Conservation (phyloP, 805 yeast species). For the Lachancea dasiensis region DNA sequence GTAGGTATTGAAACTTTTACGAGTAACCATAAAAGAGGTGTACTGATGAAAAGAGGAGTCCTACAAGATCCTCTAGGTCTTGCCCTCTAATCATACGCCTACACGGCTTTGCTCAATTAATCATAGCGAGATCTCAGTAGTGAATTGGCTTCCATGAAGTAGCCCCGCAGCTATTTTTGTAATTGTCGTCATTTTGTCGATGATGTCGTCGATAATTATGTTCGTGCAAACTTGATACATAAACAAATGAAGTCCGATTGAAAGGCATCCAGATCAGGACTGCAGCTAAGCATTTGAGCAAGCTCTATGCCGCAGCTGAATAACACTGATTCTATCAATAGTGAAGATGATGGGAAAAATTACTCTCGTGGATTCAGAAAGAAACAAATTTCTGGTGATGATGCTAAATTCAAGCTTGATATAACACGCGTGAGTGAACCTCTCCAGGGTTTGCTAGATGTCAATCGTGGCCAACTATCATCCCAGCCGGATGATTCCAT, state of each 20-base stretch:
- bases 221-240: too few relatives aligned
- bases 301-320: neutral
- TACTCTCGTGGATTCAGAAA: neutral
- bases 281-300: too few relatives aligned
- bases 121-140: too few relatives aligned
- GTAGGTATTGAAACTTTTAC: constrained; percentile 4
- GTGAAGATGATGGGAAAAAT: neutral
- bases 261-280: too few relatives aligned
- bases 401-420: neutral
- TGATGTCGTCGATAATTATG: too few relatives aligned
- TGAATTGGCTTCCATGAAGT: too few relatives aligned
- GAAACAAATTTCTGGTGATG: neutral
- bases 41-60: too few relatives aligned
- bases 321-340: neutral
- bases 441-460: constrained; percentile 2
- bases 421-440: neutral
- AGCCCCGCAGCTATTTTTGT: too few relatives aligned
- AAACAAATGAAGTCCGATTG: too few relatives aligned
- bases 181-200: too few relatives aligned
- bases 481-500: neutral
- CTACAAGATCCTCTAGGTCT: neutral
- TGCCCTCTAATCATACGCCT: neutral
- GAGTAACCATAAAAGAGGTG: too few relatives aligned
- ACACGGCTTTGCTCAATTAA: too few relatives aligned
- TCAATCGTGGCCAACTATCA: constrained; percentile 1